phyloP scores from a whole-genome alignment of 192 early-diverging fungal genomes.

The Podila minutissima region DNA sequence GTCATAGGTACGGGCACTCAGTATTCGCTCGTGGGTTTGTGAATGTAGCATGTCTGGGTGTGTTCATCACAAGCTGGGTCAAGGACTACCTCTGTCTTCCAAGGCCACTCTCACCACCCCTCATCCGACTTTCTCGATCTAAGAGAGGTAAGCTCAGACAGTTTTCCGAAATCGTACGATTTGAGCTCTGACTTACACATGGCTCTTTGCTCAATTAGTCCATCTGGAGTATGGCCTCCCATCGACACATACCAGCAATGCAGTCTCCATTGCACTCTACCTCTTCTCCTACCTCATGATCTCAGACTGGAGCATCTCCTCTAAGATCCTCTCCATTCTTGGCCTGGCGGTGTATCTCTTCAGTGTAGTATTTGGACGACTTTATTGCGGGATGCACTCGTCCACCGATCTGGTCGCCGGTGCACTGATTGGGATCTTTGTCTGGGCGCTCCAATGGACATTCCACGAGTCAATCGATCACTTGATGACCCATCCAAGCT shows the following conservation, averaged over 20 bases:
- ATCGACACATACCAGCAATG: constrained; percentile 89
- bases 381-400: constrained; percentile 92
- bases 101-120: constrained; percentile 80
- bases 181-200: neutral
- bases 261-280: constrained; percentile 74
- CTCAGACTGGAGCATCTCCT: constrained; percentile 47
- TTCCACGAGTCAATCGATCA: constrained; percentile 44
- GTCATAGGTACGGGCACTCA: constrained; percentile 62
- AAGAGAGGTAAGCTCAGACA: constrained; percentile 23
- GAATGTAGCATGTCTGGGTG: constrained; percentile 43
- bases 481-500: constrained; percentile 41
- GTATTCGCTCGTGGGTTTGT: constrained; percentile 63
- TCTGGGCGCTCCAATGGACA: constrained; percentile 70
- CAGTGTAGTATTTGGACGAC: constrained; percentile 75
- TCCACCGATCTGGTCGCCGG: constrained; percentile 56
- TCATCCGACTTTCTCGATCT: constrained; percentile 62
- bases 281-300: constrained; percentile 56
- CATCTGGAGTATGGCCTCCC: constrained; percentile 94
- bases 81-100: constrained; percentile 89
- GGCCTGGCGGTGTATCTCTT: constrained; percentile 59
- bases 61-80: constrained; percentile 46
- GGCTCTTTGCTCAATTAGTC: constrained; percentile 64
- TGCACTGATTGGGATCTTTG: constrained; percentile 62
- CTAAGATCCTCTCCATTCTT: constrained; percentile 37
- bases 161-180: no score